A percentile compares a stretch with the other conserved stretches of the same genome.
Conservation (phyloP, 352 stramenopile species). For the Aphanomyces euteiches region DNA sequence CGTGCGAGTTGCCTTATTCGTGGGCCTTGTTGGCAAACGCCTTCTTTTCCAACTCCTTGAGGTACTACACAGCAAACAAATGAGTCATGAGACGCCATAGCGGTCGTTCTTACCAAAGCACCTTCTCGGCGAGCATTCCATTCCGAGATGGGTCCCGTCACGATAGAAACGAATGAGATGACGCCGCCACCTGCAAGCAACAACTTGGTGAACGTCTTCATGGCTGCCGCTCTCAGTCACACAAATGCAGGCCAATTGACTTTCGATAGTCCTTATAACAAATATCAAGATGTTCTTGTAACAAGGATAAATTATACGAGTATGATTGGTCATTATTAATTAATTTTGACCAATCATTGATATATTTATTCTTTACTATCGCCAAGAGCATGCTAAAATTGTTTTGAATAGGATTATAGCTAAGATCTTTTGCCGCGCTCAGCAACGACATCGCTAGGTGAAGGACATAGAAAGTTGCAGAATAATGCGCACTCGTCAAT, state of each 20-base stretch:
- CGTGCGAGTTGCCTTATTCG: not conserved
- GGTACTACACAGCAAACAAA: slow-evolving; percentile 4
- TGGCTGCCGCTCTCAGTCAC: slow-evolving; percentile 8
- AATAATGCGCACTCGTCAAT: too few species aligned
- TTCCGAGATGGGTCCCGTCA: slow-evolving; percentile 21
- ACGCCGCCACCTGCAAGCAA: slow-evolving; percentile 20
- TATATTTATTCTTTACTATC: too few species aligned
- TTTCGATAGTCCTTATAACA: slow-evolving; percentile 15
- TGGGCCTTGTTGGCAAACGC: slow-evolving; percentile 22
- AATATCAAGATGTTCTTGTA: slow-evolving; percentile 22
- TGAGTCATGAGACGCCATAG: not conserved
- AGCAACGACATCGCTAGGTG: too few species aligned
- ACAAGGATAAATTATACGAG: not conserved
- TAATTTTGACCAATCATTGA: too few species aligned
- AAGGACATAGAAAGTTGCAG: too few species aligned
- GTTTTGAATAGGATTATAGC: too few species aligned
- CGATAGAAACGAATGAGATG: slow-evolving; percentile 20
- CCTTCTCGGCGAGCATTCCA: slow-evolving; percentile 30
- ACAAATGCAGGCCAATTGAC: slow-evolving; percentile 4
- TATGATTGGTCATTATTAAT: not conserved
- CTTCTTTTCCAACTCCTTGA: slow-evolving; percentile 29
- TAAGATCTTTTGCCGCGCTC: too few species aligned
- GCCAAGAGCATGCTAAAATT: too few species aligned
- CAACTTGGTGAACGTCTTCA: slow-evolving; percentile 32
- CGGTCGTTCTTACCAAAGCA: slow-evolving; percentile 9